Evolutionary conservation across 192 early-diverging fungal genomes (phyloP).

Genomic region (Coemansia sp.): DNA sequence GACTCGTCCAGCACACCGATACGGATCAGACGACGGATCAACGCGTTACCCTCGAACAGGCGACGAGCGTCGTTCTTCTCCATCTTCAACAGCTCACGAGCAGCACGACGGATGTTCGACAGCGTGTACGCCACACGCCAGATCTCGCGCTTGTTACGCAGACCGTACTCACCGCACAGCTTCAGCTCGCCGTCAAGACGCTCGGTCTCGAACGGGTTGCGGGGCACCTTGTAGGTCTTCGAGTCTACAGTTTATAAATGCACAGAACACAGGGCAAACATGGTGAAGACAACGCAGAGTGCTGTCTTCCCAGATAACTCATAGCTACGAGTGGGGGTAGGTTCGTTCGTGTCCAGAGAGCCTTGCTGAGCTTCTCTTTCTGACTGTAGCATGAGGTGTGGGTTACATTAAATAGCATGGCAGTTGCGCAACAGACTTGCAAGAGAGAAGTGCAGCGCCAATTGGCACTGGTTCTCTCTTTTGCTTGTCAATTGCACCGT

Average conservation of each 20-base stretch:
- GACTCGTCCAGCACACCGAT: conserved; percentile 97
- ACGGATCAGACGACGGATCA: conserved; percentile 97
- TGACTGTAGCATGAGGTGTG: conserved; percentile 11
- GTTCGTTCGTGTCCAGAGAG: conserved; percentile 61
- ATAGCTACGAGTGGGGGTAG: conserved; percentile 11
- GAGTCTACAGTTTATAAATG: conserved; percentile 56
- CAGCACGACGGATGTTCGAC: conserved; percentile 99
- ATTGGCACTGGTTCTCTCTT: neutral
- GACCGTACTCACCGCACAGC: conserved; percentile 96
- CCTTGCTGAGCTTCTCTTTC: conserved; percentile 51
- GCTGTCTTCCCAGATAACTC: conserved; percentile 10
- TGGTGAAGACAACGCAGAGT: conserved; percentile 17
- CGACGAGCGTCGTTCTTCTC: conserved; percentile 96
- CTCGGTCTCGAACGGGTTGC: conserved; percentile 93
- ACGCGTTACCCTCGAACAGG: conserved; percentile 98
- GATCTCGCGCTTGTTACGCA: conserved; percentile 99
- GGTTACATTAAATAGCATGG: neutral
- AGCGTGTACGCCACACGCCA: conserved; percentile 95
- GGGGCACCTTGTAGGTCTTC: conserved; percentile 93
- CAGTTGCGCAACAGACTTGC: too few relatives aligned
- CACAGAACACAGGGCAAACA: conserved; percentile 10
- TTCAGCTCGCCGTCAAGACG: conserved; percentile 94
- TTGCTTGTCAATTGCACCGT: neutral
- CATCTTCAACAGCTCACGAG: conserved; percentile 97
- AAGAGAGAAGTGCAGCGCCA: neutral